Base-by-base conservation (phyloP, 306 rosid genomes). In the Glycine soja region DNA sequence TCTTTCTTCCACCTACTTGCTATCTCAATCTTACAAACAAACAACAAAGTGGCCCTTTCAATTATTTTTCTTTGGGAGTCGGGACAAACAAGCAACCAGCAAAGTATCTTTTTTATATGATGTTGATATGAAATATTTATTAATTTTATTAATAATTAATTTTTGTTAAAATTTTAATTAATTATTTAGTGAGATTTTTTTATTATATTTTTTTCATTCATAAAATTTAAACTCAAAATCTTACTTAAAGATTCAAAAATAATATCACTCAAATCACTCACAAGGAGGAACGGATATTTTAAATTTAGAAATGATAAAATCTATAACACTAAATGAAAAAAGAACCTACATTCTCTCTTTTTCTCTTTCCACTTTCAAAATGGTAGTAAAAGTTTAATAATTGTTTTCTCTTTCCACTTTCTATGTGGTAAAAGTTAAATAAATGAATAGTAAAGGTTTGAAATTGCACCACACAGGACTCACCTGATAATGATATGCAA, bases 21-120 rank as follows among this genome's bases (percentile, higher is more conserved):
- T 72, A 80, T 86, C 87, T 83, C 59, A 83, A 83, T 82, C 89
- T 84, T 74, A 36, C 40, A 36, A 36, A 36, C 40, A 36, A 24
- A 30, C 59, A 79, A 47, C 52, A 58, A 74, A n/a, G 84, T 79
- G 72, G 56, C 32, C 68, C 70, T 73, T 74, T 67, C 73, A 4
- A 48, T 74, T 77, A 3, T 36, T 77, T 61, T 48, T 2, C 58
- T 10, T 58, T 70, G 50, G 51, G 24, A 73, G 78, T 84, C 74
- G 81, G 77, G 72, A 51, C 83, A 38, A 61, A 24, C 30, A 24
- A 24, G 2, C 54, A 62, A 19, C 65, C 77, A 69, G 81, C 2
- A 24, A 24, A 24, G 30, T 24, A 24, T 24, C 2, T 24, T 24
- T 24, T 24, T 24, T 24, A n/a, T n/a, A n/a, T n/a, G n/a, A n/a